A percentile compares a stretch with the other conserved stretches of the same genome.
Evolutionary conservation across 2,329 filamentous ascomycete genomes (phyloP).

Genomic region (Colletotrichum siamense): DNA sequence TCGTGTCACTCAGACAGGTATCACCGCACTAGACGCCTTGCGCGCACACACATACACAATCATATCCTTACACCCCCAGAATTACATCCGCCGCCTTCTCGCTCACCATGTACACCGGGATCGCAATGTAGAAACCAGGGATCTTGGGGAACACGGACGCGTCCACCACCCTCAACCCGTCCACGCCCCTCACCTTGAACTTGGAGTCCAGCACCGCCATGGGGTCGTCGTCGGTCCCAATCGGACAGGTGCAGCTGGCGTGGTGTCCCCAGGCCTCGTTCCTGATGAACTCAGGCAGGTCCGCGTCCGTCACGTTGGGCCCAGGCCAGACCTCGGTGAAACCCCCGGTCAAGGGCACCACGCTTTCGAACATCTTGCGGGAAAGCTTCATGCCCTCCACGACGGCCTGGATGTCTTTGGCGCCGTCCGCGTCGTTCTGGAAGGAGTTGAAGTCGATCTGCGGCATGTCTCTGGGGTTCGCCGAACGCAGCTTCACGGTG

Average conservation of each 20-base stretch:
- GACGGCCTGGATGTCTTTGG: slow-evolving; percentile 49
- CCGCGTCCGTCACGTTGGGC: slow-evolving; percentile 41
- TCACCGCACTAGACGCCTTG: neutral
- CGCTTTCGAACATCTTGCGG: slow-evolving; percentile 36
- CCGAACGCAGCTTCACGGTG: slow-evolving; percentile 59
- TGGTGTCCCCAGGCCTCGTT: slow-evolving; percentile 63
- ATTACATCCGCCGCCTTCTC: slow-evolving; percentile 54
- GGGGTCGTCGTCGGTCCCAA: slow-evolving; percentile 56
- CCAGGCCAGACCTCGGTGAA: slow-evolving; percentile 36
- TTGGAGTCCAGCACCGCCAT: slow-evolving; percentile 60
- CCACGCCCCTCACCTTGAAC: slow-evolving; percentile 60
- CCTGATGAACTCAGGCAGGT: slow-evolving; percentile 52
- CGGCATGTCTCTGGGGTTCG: slow-evolving; percentile 64
- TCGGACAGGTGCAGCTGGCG: slow-evolving; percentile 58
- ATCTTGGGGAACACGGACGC: slow-evolving; percentile 60
- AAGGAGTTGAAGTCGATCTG: slow-evolving; percentile 65
- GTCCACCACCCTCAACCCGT: slow-evolving; percentile 63
- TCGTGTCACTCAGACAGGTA: neutral
- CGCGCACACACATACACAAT: neutral
- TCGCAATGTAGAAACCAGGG: slow-evolving; percentile 52
- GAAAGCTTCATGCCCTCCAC: slow-evolving; percentile 51
- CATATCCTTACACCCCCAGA: neutral
- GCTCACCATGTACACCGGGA: slow-evolving; percentile 58
- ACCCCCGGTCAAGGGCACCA: slow-evolving; percentile 31
- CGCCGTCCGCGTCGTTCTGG: slow-evolving; percentile 36